These are phyloP conservation scores for Stylosanthes scabra DNA, from an alignment of 331 rosid species.

Conservation along the genomic window DNA sequence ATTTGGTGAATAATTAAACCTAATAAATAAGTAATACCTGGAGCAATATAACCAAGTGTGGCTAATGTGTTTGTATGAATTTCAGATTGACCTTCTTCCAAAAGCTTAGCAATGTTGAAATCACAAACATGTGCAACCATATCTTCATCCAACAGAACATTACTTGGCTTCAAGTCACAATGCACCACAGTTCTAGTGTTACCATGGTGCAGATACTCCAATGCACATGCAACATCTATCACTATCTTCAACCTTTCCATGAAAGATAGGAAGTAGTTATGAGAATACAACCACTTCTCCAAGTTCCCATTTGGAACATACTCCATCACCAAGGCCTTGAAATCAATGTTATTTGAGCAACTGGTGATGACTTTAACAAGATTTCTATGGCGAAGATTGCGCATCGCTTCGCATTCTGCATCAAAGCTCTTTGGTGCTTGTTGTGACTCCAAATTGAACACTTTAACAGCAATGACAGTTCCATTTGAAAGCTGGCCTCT, in stretches of 20 bases:
- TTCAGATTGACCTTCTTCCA: constrained; percentile 43
- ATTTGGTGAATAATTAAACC: too few species aligned
- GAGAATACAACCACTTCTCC: constrained; percentile 42
- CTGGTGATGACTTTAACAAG: constrained; percentile 50
- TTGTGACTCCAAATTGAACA: constrained; percentile 25
- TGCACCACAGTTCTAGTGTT: constrained; percentile 44
- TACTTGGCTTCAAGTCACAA: constrained; percentile 58
- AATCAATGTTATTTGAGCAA: constrained; percentile 42
- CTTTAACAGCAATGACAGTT: constrained; percentile 36
- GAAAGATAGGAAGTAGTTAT: constrained; percentile 17
- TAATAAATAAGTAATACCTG: constrained; percentile 28
- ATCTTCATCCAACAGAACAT: constrained; percentile 49
- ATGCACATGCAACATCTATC: constrained; percentile 55
- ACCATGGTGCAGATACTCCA: constrained; percentile 59
- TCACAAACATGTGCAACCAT: constrained; percentile 60
- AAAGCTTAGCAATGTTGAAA: constrained; percentile 56
- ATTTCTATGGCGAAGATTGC: constrained; percentile 53
- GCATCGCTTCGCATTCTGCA: constrained; percentile 44
- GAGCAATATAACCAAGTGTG: constrained; percentile 63
- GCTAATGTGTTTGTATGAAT: constrained; percentile 48
- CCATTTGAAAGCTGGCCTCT: constrained; percentile 39
- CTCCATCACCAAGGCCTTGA: constrained; percentile 53
- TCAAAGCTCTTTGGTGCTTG: constrained; percentile 42
- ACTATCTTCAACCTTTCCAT: constrained; percentile 43
- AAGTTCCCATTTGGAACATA: constrained; percentile 53